Conservation (phyloP, 225 moss, liverwort and hornwort genomes). For the Asterella californica region DNA sequence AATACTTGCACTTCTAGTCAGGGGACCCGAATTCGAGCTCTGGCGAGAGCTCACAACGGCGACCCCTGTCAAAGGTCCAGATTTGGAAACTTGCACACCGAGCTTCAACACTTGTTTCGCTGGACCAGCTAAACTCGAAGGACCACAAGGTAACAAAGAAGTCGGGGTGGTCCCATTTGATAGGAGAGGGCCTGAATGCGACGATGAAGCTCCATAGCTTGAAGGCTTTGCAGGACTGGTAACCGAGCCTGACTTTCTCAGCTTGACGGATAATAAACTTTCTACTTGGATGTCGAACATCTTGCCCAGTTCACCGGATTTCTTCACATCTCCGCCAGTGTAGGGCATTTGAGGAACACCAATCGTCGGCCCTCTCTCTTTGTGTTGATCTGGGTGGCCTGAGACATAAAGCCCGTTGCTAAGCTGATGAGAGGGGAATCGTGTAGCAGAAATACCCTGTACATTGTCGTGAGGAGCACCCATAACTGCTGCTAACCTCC, state of each 20-base stretch:
- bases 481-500: slow-evolving; percentile 23
- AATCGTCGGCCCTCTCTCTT: slow-evolving; percentile 64
- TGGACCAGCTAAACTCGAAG: neutral
- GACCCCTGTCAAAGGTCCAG: slow-evolving; percentile 35
- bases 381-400: slow-evolving; percentile 71
- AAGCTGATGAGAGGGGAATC: slow-evolving; percentile 76
- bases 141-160: slow-evolving; percentile 43
- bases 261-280: slow-evolving; percentile 25
- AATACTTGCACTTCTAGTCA: slow-evolving; percentile 4
- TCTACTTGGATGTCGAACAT: slow-evolving; percentile 80
- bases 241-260: slow-evolving; percentile 28
- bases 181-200: slow-evolving; percentile 54
- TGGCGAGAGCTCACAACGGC: neutral
- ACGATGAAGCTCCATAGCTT: slow-evolving; percentile 36
- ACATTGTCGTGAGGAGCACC: slow-evolving; percentile 41
- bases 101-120: slow-evolving; percentile 12
- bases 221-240: neutral
- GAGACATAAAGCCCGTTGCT: slow-evolving; percentile 95
- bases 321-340: slow-evolving; percentile 93
- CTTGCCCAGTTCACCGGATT: slow-evolving; percentile 88
- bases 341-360: slow-evolving; percentile 88
- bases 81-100: slow-evolving; percentile 28
- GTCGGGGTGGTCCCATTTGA: slow-evolving; percentile 26
- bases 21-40: slow-evolving; percentile 37
- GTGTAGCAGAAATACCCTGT: slow-evolving; percentile 28